Percentiles rank a stretch among this genome's conserved stretches.
Conservation (phyloP, 495 filamentous ascomycete species). For the Penicillium bialowiezense region DNA sequence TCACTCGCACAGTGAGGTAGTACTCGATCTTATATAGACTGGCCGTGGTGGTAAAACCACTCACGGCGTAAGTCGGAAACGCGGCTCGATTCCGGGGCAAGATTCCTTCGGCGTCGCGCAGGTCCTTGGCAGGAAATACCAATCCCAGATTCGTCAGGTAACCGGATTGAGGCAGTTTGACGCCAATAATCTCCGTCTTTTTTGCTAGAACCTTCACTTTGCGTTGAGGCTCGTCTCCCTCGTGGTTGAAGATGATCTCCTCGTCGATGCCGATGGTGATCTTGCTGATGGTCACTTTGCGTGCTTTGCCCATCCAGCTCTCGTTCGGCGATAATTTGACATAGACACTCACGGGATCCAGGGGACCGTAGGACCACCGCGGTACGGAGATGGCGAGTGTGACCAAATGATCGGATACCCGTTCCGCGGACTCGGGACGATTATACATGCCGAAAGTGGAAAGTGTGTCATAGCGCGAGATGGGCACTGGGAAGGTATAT, state of each 20-base stretch:
- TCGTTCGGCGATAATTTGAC: conserved; percentile 90
- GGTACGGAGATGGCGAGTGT: conserved; percentile 88
- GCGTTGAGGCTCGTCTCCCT: conserved; percentile 93
- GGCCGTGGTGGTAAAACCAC: conserved; percentile 89
- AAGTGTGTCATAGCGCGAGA: conserved; percentile 89
- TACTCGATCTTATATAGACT: conserved; percentile 98
- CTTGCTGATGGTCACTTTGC: conserved; percentile 88
- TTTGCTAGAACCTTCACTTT: conserved; percentile 85
- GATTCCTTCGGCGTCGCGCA: conserved; percentile 84
- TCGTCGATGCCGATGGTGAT: conserved; percentile 95
- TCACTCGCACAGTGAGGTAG: conserved; percentile 88
- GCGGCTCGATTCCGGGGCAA: conserved; percentile 78
- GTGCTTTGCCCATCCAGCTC: conserved; percentile 85
- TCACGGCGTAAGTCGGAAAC: conserved; percentile 86
- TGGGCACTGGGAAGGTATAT: conserved; percentile 86
- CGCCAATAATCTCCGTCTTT: conserved; percentile 74
- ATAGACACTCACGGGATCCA: conserved; percentile 93
- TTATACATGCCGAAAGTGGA: conserved; percentile 99
- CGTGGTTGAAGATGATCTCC: conserved; percentile 95
- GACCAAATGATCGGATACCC: conserved; percentile 84
- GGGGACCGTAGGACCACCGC: conserved; percentile 92
- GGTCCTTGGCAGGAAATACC: conserved; percentile 87
- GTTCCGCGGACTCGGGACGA: conserved; percentile 81
- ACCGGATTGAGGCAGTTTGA: conserved; percentile 81
- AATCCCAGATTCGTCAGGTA: conserved; percentile 89